A percentile compares a stretch with the other conserved stretches of the same genome.
phyloP scores from a whole-genome alignment of 2,329 filamentous ascomycete genomes.

The Sporothrix inflata region DNA sequence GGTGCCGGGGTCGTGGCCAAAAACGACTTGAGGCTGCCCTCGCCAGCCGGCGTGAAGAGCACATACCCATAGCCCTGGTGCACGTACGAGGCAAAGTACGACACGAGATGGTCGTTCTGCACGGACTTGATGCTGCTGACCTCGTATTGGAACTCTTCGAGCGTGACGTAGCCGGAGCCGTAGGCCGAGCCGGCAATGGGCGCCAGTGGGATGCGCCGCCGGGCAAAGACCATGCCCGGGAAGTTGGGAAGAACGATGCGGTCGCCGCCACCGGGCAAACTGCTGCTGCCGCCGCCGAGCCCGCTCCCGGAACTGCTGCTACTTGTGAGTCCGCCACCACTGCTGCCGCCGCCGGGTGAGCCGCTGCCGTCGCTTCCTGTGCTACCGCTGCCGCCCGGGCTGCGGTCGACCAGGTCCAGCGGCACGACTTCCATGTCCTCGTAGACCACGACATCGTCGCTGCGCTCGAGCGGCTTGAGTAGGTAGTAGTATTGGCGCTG shows the following conservation, averaged over 20 bases:
- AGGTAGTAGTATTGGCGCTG: constrained; percentile 72
- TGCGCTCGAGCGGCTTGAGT: constrained; percentile 64
- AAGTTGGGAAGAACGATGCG: constrained; percentile 66
- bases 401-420: constrained; percentile 66
- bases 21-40: constrained; percentile 69
- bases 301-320: constrained; percentile 7
- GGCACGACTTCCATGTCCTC: constrained; percentile 70
- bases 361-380: not conserved
- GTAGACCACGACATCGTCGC: constrained; percentile 62
- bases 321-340: not conserved
- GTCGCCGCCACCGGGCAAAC: constrained; percentile 42
- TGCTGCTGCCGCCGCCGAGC: constrained; percentile 17
- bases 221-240: constrained; percentile 59
- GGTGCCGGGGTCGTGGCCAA: constrained; percentile 64
- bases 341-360: not conserved
- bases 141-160: constrained; percentile 63
- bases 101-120: constrained; percentile 70
- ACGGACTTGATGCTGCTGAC: constrained; percentile 61
- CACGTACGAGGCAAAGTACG: constrained; percentile 71
- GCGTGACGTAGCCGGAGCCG: constrained; percentile 48
- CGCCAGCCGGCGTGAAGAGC: constrained; percentile 67
- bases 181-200: constrained; percentile 30
- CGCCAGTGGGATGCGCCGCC: constrained; percentile 61
- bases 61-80: constrained; percentile 66
- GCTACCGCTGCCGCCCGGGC: constrained; percentile 42